These are phyloP conservation scores for Daldinia vernicosa DNA, from an alignment of 495 filamentous ascomycete genomes.

Conservation along the genomic window DNA sequence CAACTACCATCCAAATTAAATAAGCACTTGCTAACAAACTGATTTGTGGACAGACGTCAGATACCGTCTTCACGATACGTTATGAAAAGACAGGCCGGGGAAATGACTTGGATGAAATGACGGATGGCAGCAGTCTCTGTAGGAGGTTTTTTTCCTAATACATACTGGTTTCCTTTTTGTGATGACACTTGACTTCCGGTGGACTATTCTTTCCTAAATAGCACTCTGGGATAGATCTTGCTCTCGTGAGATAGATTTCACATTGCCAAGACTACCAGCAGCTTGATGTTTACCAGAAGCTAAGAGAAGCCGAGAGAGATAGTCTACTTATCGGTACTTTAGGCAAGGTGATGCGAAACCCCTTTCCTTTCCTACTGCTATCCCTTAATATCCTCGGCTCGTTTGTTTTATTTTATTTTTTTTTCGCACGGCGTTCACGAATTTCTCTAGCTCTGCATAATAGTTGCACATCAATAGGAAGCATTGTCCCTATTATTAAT, in stretches of 20 bases:
- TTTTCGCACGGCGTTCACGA: background rate
- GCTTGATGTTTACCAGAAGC: background rate
- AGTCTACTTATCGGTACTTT: background rate
- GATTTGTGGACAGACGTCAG: background rate
- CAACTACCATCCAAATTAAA: background rate
- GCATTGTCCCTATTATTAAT: background rate
- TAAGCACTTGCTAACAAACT: conserved; percentile 2
- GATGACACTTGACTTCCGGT: too few species aligned
- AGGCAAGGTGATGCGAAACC: background rate
- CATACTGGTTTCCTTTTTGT: conserved; percentile 9
- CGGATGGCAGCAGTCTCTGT: background rate
- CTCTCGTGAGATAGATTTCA: background rate
- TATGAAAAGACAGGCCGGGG: conserved; percentile 5
- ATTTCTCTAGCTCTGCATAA: background rate
- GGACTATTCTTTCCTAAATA: background rate
- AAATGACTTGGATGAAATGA: conserved; percentile 1
- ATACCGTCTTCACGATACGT: background rate
- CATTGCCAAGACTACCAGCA: background rate
- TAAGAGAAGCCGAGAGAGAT: background rate
- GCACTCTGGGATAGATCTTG: background rate
- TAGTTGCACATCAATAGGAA: background rate
- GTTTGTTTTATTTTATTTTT: too few species aligned
- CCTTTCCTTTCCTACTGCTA: background rate
- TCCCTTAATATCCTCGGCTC: background rate
- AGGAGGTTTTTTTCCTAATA: background rate